Percentiles rank a stretch among this genome's conserved stretches.
Evolutionary conservation across 2,329 filamentous ascomycete species (phyloP).

Genomic region (Septoria linicola): DNA sequence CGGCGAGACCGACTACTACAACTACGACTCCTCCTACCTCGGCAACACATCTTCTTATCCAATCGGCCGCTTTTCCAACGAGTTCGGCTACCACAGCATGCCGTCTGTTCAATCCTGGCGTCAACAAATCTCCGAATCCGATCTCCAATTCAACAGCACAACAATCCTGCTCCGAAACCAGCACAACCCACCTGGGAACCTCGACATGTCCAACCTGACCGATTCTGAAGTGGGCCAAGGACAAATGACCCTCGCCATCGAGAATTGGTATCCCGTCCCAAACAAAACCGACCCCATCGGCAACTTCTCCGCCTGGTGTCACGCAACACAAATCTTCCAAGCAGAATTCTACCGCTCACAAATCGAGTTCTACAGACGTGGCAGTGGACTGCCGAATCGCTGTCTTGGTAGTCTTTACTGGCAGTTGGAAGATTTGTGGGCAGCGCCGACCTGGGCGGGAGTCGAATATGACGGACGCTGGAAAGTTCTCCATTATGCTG

Average conservation of each 20-base stretch:
- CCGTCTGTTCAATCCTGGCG: constrained; percentile 60
- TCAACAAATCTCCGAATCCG: constrained; percentile 51
- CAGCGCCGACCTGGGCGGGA: constrained; percentile 63
- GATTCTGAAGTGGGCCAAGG: constrained; percentile 49
- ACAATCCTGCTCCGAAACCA: constrained; percentile 59
- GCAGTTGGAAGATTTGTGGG: constrained; percentile 62
- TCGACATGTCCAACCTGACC: constrained; percentile 48
- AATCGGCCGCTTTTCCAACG: constrained; percentile 60
- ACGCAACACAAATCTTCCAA: constrained; percentile 64
- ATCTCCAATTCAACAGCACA: constrained; percentile 59
- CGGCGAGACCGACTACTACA: constrained; percentile 58
- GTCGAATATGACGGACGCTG: constrained; percentile 63
- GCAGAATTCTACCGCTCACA: constrained; percentile 61
- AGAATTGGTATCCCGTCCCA: constrained; percentile 58
- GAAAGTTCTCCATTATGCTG: constrained; percentile 61
- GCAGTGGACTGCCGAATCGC: constrained; percentile 57
- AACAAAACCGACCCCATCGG: constrained; percentile 53
- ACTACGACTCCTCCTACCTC: constrained; percentile 54
- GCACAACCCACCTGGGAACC: constrained; percentile 55
- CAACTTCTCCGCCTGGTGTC: constrained; percentile 63
- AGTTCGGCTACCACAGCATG: constrained; percentile 65
- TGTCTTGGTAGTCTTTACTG: constrained; percentile 63
- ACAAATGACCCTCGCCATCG: constrained; percentile 59
- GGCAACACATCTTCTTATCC: constrained; percentile 59
- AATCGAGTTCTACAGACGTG: constrained; percentile 62